Conservation (phyloP, 371 early-diverging fungal species). For the Zychaea mexicana region DNA sequence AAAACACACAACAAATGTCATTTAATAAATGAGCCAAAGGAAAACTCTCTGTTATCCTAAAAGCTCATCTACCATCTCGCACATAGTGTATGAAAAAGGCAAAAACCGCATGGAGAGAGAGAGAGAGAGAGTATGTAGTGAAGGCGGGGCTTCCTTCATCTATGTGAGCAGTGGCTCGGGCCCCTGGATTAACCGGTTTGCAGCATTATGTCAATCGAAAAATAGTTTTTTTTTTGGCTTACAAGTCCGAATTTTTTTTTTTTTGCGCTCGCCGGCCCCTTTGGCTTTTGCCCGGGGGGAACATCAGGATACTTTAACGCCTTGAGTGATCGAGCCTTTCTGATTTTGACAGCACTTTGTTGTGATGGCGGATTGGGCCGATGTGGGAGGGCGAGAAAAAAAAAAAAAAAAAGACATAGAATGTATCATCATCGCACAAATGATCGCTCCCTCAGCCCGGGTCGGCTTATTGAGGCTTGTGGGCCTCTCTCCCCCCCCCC, state of each 20-base stretch:
- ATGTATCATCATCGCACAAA: not conserved
- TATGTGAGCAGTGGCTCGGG: not conserved
- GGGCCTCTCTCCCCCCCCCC: not conserved
- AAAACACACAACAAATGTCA: not conserved
- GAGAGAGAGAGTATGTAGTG: not conserved
- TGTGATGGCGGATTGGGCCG: not conserved
- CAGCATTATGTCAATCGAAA: not conserved
- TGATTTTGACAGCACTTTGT: too few relatives aligned
- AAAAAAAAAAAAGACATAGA: not conserved
- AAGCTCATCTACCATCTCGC: not conserved
- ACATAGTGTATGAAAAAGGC: constrained; percentile 1
- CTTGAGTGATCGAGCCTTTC: too few relatives aligned
- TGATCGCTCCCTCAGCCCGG: constrained; percentile 6
- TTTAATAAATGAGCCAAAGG: not conserved
- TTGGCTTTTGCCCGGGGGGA: not conserved
- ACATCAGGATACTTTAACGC: not conserved
- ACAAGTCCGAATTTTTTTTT: not conserved
- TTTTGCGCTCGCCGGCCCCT: constrained; percentile 4
- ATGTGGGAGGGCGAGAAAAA: too few relatives aligned
- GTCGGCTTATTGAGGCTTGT: not conserved
- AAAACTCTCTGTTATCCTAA: not conserved
- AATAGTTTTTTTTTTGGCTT: not conserved
- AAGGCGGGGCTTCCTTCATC: not conserved
- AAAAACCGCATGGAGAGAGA: not conserved
- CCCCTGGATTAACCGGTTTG: not conserved